Conservation (phyloP, 345 rosid genomes). For the Eucalyptus melliodora region DNA sequence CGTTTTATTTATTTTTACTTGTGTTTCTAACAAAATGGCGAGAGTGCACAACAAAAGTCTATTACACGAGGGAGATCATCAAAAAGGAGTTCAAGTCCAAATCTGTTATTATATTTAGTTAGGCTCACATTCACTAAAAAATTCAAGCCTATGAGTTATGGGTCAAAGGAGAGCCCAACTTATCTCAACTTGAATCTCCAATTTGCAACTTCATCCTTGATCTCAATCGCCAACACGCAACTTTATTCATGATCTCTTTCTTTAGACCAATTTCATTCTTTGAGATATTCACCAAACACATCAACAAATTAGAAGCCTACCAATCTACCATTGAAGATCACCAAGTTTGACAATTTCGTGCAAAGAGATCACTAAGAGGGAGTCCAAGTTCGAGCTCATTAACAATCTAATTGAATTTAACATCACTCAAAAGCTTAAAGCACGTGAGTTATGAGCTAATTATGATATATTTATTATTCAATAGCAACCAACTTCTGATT, state of each 20-base stretch:
- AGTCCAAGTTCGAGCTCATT: accelerated
- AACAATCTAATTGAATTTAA: background rate
- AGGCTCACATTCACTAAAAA: accelerated
- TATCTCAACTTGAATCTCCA: background rate
- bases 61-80: too few species aligned
- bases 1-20: background rate
- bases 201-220: too few species aligned
- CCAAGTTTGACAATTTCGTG: accelerated
- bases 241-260: too few species aligned
- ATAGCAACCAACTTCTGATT: accelerated
- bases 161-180: background rate
- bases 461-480: too few species aligned
- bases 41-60: too few species aligned
- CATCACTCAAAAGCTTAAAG: too few species aligned
- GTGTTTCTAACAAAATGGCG: background rate
- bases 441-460: accelerated
- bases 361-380: accelerated
- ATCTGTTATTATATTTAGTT: accelerated
- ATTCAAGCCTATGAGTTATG: background rate
- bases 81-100: too few species aligned
- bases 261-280: too few species aligned
- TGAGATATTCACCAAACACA: background rate
- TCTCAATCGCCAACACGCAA: background rate
- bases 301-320: background rate
- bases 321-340: accelerated